phyloP scores from a whole-genome alignment of 2,329 filamentous ascomycete genomes.

The Pseudogymnoascus sp. region DNA sequence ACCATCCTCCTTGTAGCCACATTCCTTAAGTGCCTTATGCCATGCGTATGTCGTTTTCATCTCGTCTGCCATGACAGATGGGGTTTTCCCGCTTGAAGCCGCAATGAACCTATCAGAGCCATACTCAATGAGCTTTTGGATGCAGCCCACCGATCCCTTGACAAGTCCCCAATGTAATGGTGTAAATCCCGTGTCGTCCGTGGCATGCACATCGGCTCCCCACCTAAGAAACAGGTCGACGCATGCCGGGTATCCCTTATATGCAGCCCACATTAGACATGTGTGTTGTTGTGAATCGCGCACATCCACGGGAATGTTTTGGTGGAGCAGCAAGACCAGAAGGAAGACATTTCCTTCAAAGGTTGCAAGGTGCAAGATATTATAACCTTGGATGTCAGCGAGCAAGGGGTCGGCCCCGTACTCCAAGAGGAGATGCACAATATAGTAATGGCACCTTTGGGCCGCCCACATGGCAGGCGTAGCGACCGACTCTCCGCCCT shows the following conservation, averaged over 20 bases:
- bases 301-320: conserved; percentile 90
- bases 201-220: conserved; percentile 87
- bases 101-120: conserved; percentile 88
- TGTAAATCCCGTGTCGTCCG: conserved; percentile 87
- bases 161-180: conserved; percentile 95
- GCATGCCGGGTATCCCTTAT: conserved; percentile 89
- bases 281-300: conserved; percentile 87
- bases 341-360: conserved; percentile 94
- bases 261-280: conserved; percentile 95
- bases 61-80: conserved; percentile 74
- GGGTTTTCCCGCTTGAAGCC: conserved; percentile 85
- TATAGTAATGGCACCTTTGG: conserved; percentile 93
- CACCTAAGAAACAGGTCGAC: conserved; percentile 89
- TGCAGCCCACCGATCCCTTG: conserved; percentile 80
- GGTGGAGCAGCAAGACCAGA: conserved; percentile 81
- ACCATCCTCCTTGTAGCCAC: conserved; percentile 73
- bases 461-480: conserved; percentile 96
- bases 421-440: conserved; percentile 84
- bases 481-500: conserved; percentile 89
- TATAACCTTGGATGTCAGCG: conserved; percentile 93
- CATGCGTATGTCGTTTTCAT: conserved; percentile 80
- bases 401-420: conserved; percentile 88
- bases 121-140: conserved; percentile 92
- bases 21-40: conserved; percentile 74
- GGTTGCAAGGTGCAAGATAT: conserved; percentile 92